Percentiles rank a stretch among this genome's conserved stretches.
Evolutionary conservation across 2,329 filamentous ascomycete genomes (phyloP).

Genomic region (Allantophomopsis cytisporea): DNA sequence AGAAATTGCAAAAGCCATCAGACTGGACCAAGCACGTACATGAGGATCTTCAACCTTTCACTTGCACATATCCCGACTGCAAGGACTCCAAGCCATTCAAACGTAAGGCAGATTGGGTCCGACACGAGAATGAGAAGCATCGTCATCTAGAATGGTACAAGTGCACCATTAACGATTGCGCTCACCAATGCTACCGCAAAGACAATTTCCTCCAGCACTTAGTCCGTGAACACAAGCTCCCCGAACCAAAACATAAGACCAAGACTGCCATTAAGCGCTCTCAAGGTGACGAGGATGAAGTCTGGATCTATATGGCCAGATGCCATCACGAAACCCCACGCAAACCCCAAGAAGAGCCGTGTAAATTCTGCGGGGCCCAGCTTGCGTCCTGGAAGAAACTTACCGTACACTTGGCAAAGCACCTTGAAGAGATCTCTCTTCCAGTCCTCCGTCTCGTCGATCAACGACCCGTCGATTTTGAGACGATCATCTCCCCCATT

Average conservation of each 20-base stretch:
- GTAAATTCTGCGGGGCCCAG: conserved; percentile 72
- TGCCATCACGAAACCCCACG: conserved; percentile 59
- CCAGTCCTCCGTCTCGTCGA: conserved; percentile 56
- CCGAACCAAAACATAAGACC: conserved; percentile 68
- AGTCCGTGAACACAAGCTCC: conserved; percentile 78
- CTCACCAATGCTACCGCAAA: conserved; percentile 71
- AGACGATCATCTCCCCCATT: conserved; percentile 55
- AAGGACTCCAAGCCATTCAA: conserved; percentile 85
- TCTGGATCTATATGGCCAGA: conserved; percentile 65
- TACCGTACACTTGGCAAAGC: conserved; percentile 83
- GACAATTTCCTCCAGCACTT: conserved; percentile 92
- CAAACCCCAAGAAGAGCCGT: conserved; percentile 62
- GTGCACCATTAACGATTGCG: conserved; percentile 70
- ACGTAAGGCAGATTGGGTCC: conserved; percentile 89
- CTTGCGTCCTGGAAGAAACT: conserved; percentile 86
- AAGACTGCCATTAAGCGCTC: conserved; percentile 53
- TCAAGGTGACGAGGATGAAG: conserved; percentile 39
- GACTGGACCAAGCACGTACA: conserved; percentile 97
- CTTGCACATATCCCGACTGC: conserved; percentile 77
- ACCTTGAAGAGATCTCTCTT: conserved; percentile 86
- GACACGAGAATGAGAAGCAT: conserved; percentile 86
- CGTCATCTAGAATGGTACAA: conserved; percentile 85
- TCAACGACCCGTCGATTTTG: conserved; percentile 34
- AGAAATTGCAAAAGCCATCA: conserved; percentile 80
- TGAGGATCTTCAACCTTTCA: conserved; percentile 86